phyloP scores from a whole-genome alignment of 2,329 filamentous ascomycete genomes.

The Didymella lethalis region DNA sequence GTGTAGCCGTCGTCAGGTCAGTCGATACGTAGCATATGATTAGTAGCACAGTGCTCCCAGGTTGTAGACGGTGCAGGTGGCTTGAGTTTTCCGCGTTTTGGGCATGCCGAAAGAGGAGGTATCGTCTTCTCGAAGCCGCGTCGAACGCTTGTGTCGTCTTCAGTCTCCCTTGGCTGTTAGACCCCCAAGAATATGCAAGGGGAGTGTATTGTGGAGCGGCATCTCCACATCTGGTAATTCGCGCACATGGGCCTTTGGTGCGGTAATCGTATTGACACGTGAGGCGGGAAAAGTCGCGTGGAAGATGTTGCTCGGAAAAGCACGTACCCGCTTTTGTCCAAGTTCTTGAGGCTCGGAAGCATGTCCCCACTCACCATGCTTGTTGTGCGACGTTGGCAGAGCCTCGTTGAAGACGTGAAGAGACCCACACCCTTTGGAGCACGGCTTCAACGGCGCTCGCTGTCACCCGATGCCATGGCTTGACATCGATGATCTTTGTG shows the following conservation, averaged over 20 bases:
- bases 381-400: conserved; percentile 8
- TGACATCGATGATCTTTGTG: conserved; percentile 7
- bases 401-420: not conserved
- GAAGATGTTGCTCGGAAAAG: conserved; percentile 7
- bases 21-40: not conserved
- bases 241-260: conserved; percentile 1
- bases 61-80: not conserved
- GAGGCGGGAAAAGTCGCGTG: conserved; percentile 6
- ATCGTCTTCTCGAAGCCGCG: not conserved
- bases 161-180: not conserved
- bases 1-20: not conserved
- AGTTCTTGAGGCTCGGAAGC: conserved; percentile 3
- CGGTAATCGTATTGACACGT: conserved; percentile 14
- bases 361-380: conserved; percentile 11
- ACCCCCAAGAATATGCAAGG: not conserved
- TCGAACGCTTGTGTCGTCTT: not conserved
- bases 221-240: conserved; percentile 19
- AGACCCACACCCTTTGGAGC: conserved; percentile 1
- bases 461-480: conserved; percentile 9
- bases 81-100: not conserved
- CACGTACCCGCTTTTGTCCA: conserved; percentile 10
- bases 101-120: conserved; percentile 4
- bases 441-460: conserved; percentile 2
- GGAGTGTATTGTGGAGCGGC: conserved; percentile 4
- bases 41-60: not conserved